Percentiles rank a stretch among this genome's conserved stretches.
phyloP scores from a whole-genome alignment of 805 yeast genomes.

The Ogataea parapolymorpha region DNA sequence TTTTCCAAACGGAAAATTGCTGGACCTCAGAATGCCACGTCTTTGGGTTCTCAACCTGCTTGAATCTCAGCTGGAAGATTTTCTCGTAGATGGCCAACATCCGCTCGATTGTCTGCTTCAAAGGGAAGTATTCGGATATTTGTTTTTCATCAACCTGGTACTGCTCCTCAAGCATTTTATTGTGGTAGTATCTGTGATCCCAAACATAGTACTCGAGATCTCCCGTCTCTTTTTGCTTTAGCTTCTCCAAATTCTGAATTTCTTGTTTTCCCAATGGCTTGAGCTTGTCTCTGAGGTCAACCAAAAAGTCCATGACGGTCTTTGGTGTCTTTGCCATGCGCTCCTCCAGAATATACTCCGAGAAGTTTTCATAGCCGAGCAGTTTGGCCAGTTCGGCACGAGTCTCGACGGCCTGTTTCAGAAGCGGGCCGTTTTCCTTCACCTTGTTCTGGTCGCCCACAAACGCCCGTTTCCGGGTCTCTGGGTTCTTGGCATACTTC shows the following conservation, averaged over 20 bases:
- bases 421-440: slow-evolving; percentile 58
- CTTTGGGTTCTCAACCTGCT: slow-evolving; percentile 42
- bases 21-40: slow-evolving; percentile 81
- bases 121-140: slow-evolving; percentile 76
- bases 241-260: slow-evolving; percentile 53
- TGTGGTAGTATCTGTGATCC: slow-evolving; percentile 71
- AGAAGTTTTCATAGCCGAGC: slow-evolving; percentile 65
- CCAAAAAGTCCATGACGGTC: slow-evolving; percentile 57
- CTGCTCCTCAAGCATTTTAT: slow-evolving; percentile 60
- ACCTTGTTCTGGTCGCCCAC: slow-evolving; percentile 67
- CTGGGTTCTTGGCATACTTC: slow-evolving; percentile 61
- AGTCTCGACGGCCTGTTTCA: slow-evolving; percentile 55
- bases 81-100: slow-evolving; percentile 72
- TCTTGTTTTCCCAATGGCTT: slow-evolving; percentile 51
- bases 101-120: slow-evolving; percentile 59
- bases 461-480: slow-evolving; percentile 65
- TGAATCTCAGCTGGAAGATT: slow-evolving; percentile 66
- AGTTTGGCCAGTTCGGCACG: slow-evolving; percentile 60
- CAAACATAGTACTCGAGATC: slow-evolving; percentile 55
- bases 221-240: slow-evolving; percentile 40
- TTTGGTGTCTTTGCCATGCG: slow-evolving; percentile 74
- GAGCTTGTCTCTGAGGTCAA: slow-evolving; percentile 57
- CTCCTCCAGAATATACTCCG: slow-evolving; percentile 69
- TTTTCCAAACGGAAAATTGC: slow-evolving; percentile 67
- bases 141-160: slow-evolving; percentile 69